Base-by-base conservation (phyloP, 2,329 filamentous ascomycete genomes). In the Exophiala phaeomuriformis region DNA sequence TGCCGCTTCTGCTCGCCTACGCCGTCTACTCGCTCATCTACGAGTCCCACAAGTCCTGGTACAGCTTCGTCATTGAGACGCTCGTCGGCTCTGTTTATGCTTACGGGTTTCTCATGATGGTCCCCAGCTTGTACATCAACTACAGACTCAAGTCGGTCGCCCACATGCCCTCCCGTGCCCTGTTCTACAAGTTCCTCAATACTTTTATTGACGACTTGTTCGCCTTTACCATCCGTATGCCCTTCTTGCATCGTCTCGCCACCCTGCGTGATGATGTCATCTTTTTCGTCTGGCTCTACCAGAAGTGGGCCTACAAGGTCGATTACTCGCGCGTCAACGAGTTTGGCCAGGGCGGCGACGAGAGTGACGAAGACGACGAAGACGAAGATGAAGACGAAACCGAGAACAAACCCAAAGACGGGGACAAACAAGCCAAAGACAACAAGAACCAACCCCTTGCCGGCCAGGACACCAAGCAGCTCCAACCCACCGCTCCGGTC, bases 141-240 rank as follows among this genome's bases (percentile, higher is more conserved):
- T 98, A 98, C 77, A 85, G 91, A 8, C 82, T 98, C 63, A 95
- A 91, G 79, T 60, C 56, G 33, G 53, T 97, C 33, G 93, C 93
- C 7, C 93, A 98, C 73, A 95, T 98, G 91, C 90, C 93, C 1
- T 88, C 80, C 62, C 91, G 89, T 74, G 90, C 93, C 45, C 93
- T 98, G 89, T 91, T 85, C 69, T 96, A 96, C 80, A 96, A 97
- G 75, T 95, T 95, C 73, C 76, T 97, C 61, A 96, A 97, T 75
- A 97, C 93, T 3, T 98, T 98, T 70, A 97, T 98, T 69, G 93
- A 98, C 71, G 93, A 98, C 67, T 77, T 98, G 32, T 98, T 98
- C 67, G 93, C 93, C 1, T 98, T 97, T 66, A 98, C 93, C 37
- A 96, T 98, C 76, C 97, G 97, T 75, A 98, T 98, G 93, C 93